Percentiles rank a stretch among this genome's conserved stretches.
phyloP scores from a whole-genome alignment of 441 rosid genomes.

The Gossypium trilobum region DNA sequence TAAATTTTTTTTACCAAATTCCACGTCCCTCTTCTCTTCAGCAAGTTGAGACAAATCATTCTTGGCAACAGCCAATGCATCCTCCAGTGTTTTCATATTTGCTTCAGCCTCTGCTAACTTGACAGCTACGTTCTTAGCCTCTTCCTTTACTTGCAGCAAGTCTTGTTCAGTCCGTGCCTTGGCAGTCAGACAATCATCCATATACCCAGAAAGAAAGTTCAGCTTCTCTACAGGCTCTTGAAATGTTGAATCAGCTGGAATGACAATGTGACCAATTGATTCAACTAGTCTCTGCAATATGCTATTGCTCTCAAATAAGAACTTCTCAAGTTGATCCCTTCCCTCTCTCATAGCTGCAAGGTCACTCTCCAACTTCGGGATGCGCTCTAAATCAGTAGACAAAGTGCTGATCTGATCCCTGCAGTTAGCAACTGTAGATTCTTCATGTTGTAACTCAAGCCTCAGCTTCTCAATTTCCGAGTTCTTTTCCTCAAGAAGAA shows the following conservation, averaged over 20 bases:
- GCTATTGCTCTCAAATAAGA: constrained; percentile 48
- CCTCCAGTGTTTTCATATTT: constrained; percentile 44
- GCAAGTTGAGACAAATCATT: constrained; percentile 34
- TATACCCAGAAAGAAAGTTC: constrained; percentile 48
- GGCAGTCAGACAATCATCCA: constrained; percentile 48
- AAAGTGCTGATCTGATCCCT: constrained; percentile 46
- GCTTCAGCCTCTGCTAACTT: constrained; percentile 50
- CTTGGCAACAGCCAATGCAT: constrained; percentile 45
- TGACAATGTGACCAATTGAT: constrained; percentile 37
- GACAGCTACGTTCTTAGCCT: constrained; percentile 31
- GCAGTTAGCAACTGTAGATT: constrained; percentile 40
- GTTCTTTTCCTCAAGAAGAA: constrained; percentile 56
- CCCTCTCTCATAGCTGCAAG: constrained; percentile 39
- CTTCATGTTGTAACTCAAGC: constrained; percentile 47
- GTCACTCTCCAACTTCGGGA: constrained; percentile 57
- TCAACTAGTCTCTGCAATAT: constrained; percentile 45
- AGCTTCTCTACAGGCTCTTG: constrained; percentile 57
- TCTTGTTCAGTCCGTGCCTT: constrained; percentile 51
- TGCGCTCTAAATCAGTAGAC: constrained; percentile 43
- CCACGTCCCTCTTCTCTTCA: constrained; percentile 42
- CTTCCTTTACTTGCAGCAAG: constrained; percentile 39
- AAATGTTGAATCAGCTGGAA: constrained; percentile 42
- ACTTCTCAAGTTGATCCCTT: constrained; percentile 54
- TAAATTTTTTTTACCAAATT: constrained; percentile 34
- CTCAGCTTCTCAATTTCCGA: constrained; percentile 56